phyloP scores from a whole-genome alignment of 1,139 yeast species.

The Yamadazyma songkhlaensis region DNA sequence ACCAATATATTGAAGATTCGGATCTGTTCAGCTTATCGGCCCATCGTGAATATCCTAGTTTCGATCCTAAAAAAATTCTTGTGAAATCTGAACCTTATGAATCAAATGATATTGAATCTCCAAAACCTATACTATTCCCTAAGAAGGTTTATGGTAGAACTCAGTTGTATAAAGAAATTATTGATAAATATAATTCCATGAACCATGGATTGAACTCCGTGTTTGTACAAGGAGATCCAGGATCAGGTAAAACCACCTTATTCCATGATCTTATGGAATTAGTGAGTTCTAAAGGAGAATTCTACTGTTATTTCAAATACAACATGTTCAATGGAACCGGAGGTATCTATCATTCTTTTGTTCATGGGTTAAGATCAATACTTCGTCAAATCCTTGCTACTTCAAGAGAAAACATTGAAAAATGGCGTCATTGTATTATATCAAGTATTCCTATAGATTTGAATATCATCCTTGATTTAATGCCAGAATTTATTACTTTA shows the following conservation, averaged over 20 bases:
- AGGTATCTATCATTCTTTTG: constrained; percentile 21
- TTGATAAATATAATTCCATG: constrained; percentile 12
- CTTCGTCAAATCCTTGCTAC: constrained; percentile 44
- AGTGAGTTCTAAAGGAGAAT: constrained; percentile 34
- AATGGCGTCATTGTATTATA: constrained; percentile 44
- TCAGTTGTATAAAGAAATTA: constrained; percentile 24
- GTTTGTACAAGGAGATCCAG: constrained; percentile 44
- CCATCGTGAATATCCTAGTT: background rate
- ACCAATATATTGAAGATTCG: constrained; percentile 18
- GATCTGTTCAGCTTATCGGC: background rate
- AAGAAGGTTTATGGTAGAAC: constrained; percentile 37
- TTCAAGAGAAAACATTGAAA: constrained; percentile 31
- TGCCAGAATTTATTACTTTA: constrained; percentile 46
- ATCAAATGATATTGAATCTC: background rate
- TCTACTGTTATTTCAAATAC: constrained; percentile 44
- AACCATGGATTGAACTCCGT: constrained; percentile 24
- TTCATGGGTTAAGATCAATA: constrained; percentile 36
- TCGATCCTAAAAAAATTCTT: constrained; percentile 1
- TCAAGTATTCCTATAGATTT: constrained; percentile 43
- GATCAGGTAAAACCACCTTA: constrained; percentile 48
- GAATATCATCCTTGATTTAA: constrained; percentile 36
- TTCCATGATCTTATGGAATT: constrained; percentile 39
- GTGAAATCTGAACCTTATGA: constrained; percentile 2
- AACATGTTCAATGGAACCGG: constrained; percentile 24
- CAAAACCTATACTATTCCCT: constrained; percentile 17